Evolutionary conservation across 805 yeast species (phyloP).

Genomic region (Candida sithepensis): DNA sequence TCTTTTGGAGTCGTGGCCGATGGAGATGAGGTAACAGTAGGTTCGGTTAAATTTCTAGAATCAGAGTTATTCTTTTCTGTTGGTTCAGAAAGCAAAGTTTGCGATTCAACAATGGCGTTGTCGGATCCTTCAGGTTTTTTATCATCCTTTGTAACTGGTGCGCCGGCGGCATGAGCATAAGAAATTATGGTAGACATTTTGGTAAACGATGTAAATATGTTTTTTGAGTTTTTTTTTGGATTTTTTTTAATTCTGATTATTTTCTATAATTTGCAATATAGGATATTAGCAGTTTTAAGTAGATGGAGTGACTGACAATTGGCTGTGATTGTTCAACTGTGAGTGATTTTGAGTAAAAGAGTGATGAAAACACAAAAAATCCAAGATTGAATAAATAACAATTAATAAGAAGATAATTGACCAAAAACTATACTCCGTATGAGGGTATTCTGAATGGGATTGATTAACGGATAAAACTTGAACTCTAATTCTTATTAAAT

Average conservation of each 20-base stretch:
- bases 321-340: not conserved
- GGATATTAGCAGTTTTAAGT: not conserved
- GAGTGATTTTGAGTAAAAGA: not conserved
- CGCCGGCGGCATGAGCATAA: slow-evolving; percentile 33
- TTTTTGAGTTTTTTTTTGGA: not conserved
- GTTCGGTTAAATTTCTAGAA: not conserved
- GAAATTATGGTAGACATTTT: slow-evolving; percentile 27
- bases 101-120: not conserved
- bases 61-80: not conserved
- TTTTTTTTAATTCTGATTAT: not conserved
- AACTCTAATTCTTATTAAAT: not conserved
- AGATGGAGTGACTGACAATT: not conserved
- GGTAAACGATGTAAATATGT: not conserved
- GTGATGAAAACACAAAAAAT: not conserved
- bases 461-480: not conserved
- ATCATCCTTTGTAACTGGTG: slow-evolving; percentile 13
- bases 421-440: not conserved
- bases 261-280: not conserved
- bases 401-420: not conserved
- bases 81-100: not conserved
- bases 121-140: slow-evolving; percentile 8
- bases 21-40: not conserved
- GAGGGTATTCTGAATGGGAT: not conserved
- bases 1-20: slow-evolving; percentile 3
- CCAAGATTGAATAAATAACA: not conserved